Evolutionary conservation across 768 basidiomycete genomes (phyloP).

Genomic region (Tylopilus subfusipes): DNA sequence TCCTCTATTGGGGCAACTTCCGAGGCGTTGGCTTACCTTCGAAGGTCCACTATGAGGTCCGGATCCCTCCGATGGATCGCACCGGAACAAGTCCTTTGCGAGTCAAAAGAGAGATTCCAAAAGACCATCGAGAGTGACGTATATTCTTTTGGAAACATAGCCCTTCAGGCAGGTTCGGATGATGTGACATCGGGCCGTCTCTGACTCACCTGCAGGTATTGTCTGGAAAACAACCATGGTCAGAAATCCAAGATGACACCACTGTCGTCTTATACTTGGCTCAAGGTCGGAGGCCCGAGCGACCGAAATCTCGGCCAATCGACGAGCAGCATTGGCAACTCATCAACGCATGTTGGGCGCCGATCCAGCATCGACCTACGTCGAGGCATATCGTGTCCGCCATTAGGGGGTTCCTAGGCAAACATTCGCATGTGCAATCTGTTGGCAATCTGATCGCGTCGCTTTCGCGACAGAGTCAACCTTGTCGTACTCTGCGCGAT

Average conservation of each 20-base stretch:
- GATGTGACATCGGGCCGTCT: background rate
- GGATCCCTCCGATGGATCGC: constrained; percentile 44
- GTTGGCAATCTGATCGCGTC: background rate
- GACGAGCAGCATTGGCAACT: constrained; percentile 3
- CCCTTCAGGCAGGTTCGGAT: constrained; percentile 16
- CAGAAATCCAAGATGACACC: background rate
- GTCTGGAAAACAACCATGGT: background rate
- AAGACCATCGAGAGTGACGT: constrained; percentile 9
- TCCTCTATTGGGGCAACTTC: constrained; percentile 15
- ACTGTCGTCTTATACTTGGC: constrained; percentile 8
- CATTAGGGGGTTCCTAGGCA: background rate
- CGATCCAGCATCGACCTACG: background rate
- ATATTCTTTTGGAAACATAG: constrained; percentile 27
- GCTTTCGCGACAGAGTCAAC: background rate
- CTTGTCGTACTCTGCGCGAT: no score
- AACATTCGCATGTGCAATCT: background rate
- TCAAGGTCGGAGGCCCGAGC: no score
- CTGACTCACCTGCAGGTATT: constrained; percentile 18
- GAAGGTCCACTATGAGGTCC: constrained; percentile 27
- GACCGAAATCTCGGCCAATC: background rate
- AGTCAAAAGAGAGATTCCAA: constrained; percentile 10
- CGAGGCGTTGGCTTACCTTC: background rate
- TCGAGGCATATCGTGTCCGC: background rate
- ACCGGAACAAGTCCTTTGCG: constrained; percentile 23
- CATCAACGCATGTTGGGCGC: constrained; percentile 2